Percentiles rank a stretch among this genome's conserved stretches.
phyloP scores from a whole-genome alignment of 2,329 filamentous ascomycete genomes.

The Cordyceps cateniannulata region DNA sequence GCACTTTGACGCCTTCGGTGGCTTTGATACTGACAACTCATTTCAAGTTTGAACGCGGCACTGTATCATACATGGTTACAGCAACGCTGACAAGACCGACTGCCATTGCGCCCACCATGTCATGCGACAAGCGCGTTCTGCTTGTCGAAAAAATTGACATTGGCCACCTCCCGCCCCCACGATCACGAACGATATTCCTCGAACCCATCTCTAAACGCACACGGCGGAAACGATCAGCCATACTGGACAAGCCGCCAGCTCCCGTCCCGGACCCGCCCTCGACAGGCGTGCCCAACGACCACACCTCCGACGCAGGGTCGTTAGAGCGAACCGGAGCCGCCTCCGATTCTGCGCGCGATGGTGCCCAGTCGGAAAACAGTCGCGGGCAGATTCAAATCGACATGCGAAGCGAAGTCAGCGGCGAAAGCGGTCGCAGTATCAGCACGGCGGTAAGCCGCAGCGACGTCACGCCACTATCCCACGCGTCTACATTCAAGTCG shows the following conservation, averaged over 20 bases:
- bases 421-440: conserved; percentile 62
- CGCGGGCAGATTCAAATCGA: conserved; percentile 43
- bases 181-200: conserved; percentile 75
- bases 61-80: conserved; percentile 84
- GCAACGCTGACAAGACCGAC: conserved; percentile 86
- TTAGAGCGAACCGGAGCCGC: conserved; percentile 34
- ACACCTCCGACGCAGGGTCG: conserved; percentile 28
- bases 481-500: conserved; percentile 23
- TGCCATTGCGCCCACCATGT: conserved; percentile 71
- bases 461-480: conserved; percentile 31
- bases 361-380: conserved; percentile 25
- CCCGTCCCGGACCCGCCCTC: conserved; percentile 33
- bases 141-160: conserved; percentile 82
- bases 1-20: neutral
- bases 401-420: conserved; percentile 61
- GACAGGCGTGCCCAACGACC: conserved; percentile 21
- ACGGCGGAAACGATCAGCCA: conserved; percentile 52
- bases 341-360: conserved; percentile 35
- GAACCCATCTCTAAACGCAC: conserved; percentile 74
- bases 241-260: conserved; percentile 32
- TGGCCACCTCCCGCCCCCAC: conserved; percentile 64
- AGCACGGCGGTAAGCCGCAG: conserved; percentile 55
- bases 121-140: conserved; percentile 74
- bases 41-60: conserved; percentile 83
- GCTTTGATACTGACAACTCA: neutral